Percentiles rank a stretch among this genome's conserved stretches.
phyloP scores from a whole-genome alignment of 495 filamentous ascomycete species.

The Penicillium cataractarum region DNA sequence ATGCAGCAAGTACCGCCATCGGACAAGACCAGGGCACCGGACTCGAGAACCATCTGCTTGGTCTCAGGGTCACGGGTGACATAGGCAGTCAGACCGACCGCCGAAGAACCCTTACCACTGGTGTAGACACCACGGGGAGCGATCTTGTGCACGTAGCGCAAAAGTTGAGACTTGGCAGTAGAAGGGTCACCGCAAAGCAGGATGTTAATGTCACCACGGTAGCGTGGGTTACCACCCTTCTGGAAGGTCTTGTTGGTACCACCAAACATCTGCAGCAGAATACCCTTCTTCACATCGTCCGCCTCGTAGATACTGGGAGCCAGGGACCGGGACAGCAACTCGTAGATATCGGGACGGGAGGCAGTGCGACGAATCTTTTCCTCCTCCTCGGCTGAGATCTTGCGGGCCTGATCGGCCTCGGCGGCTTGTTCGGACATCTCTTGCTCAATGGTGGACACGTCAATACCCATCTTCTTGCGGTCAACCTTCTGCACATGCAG shows the following conservation, averaged over 20 bases:
- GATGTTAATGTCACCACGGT: slow-evolving; percentile 96
- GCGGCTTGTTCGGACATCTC: slow-evolving; percentile 75
- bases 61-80: slow-evolving; percentile 95
- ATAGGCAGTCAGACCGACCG: slow-evolving; percentile 97
- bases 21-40: slow-evolving; percentile 90
- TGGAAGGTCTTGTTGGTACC: slow-evolving; percentile 99
- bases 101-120: slow-evolving; percentile 94
- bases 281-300: slow-evolving; percentile 99
- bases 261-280: slow-evolving; percentile 93
- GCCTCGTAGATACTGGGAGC: slow-evolving; percentile 96
- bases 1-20: slow-evolving; percentile 98
- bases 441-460: slow-evolving; percentile 86
- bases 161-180: slow-evolving; percentile 91
- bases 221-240: slow-evolving; percentile 92
- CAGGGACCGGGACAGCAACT: slow-evolving; percentile 87
- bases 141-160: slow-evolving; percentile 96
- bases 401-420: slow-evolving; percentile 79
- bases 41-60: slow-evolving; percentile 92
- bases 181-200: slow-evolving; percentile 96
- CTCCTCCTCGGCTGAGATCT: slow-evolving; percentile 87
- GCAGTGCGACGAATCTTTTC: slow-evolving; percentile 84
- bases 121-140: slow-evolving; percentile 97
- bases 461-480: slow-evolving; percentile 88
- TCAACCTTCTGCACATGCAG: slow-evolving; percentile 97
- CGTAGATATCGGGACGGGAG: slow-evolving; percentile 84